phyloP scores from a whole-genome alignment of 345 rosid genomes.

The Rhizophora apiculata region DNA sequence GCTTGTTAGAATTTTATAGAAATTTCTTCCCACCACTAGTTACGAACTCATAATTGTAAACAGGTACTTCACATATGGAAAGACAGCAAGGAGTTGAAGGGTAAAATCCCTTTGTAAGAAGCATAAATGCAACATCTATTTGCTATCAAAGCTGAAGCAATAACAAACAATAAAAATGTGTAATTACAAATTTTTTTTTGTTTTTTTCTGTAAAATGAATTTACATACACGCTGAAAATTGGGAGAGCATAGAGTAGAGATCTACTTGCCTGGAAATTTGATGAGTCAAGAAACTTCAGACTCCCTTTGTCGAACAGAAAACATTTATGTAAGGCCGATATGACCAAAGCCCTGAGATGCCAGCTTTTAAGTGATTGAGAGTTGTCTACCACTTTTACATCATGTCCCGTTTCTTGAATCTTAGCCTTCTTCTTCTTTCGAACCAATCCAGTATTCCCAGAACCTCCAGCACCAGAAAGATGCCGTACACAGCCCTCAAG shows the following conservation, averaged over 20 bases:
- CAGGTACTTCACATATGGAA: too few relatives aligned
- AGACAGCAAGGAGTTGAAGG: too few relatives aligned
- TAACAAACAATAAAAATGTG: too few relatives aligned
- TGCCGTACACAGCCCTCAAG: constrained; percentile 58
- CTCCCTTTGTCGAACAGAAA: constrained; percentile 74
- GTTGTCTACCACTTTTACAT: constrained; percentile 21
- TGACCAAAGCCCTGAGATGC: constrained; percentile 75
- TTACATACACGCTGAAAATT: too few relatives aligned
- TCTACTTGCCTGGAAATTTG: constrained; percentile 64
- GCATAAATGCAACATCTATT: too few relatives aligned
- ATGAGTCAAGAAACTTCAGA: constrained; percentile 72
- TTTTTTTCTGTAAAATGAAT: too few relatives aligned
- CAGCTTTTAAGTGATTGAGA: constrained; percentile 46
- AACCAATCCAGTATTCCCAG: constrained; percentile 32
- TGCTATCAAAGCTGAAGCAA: too few relatives aligned
- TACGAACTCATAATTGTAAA: too few relatives aligned
- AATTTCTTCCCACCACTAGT: too few relatives aligned
- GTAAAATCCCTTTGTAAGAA: too few relatives aligned
- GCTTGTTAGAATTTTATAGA: too few relatives aligned
- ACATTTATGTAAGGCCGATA: constrained; percentile 78
- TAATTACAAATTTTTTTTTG: too few relatives aligned
- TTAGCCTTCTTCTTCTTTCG: constrained; percentile 81
- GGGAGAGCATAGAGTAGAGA: background rate
- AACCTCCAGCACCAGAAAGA: constrained; percentile 47
- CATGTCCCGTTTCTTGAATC: constrained; percentile 41